These are phyloP conservation scores for Isabelozyma gotoi DNA, from an alignment of 805 yeast genomes.

Conservation along the genomic window DNA sequence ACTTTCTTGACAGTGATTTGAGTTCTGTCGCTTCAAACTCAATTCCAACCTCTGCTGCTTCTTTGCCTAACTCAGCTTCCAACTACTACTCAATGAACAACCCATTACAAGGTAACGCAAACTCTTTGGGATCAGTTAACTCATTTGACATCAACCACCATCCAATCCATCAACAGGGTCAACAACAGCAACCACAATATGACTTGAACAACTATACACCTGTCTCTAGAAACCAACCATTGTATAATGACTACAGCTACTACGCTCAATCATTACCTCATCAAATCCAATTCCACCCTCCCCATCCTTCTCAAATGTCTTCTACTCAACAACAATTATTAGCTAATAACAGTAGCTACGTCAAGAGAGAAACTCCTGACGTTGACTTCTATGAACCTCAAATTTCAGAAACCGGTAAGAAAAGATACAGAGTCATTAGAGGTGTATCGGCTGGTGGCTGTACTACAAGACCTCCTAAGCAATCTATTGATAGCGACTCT, in stretches of 20 bases:
- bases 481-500: conserved; percentile 24
- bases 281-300: not conserved
- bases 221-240: not conserved
- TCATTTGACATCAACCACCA: conserved; percentile 2
- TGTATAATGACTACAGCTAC: not conserved
- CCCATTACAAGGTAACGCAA: not conserved
- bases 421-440: conserved; percentile 46
- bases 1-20: not conserved
- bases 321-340: conserved; percentile 3
- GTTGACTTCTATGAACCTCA: not conserved
- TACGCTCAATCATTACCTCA: not conserved
- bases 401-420: conserved; percentile 3
- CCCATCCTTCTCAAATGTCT: conserved; percentile 1
- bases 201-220: not conserved
- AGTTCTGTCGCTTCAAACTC: not conserved
- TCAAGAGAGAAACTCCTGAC: conserved; percentile 1
- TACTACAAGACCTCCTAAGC: conserved; percentile 54
- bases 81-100: not conserved
- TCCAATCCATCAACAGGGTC: not conserved
- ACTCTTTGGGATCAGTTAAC: conserved; percentile 2
- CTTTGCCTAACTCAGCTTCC: not conserved
- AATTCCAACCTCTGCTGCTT: not conserved
- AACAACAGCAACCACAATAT: conserved; percentile 5
- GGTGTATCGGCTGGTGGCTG: conserved; percentile 62
- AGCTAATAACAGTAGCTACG: not conserved